A percentile compares a stretch with the other conserved stretches of the same genome.
Evolutionary conservation across 805 yeast species (phyloP).

Genomic region (Isabelozyma rhagii): DNA sequence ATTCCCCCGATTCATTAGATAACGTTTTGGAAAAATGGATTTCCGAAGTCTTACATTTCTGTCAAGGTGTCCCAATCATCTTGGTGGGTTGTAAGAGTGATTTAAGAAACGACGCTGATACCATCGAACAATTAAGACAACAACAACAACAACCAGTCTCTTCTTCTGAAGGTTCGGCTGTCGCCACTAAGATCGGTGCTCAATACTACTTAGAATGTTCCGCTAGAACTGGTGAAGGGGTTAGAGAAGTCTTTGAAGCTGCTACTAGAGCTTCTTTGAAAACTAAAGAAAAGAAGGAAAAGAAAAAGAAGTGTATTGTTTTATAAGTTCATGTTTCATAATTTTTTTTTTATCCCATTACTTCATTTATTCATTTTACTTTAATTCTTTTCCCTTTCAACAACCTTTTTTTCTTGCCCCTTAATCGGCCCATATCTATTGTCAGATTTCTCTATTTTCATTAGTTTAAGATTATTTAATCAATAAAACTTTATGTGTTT

Average conservation of each 20-base stretch:
- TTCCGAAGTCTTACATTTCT: conserved; percentile 88
- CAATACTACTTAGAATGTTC: conserved; percentile 86
- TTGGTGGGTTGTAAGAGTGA: conserved; percentile 91
- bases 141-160: conserved; percentile 80
- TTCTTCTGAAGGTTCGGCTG: conserved; percentile 77
- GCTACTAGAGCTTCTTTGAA: conserved; percentile 88
- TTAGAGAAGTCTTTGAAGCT: conserved; percentile 86
- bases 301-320: conserved; percentile 69
- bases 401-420: not conserved
- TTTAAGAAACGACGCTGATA: conserved; percentile 76
- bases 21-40: conserved; percentile 97
- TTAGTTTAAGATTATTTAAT: not conserved
- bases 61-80: conserved; percentile 91
- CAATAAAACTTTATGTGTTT: not conserved
- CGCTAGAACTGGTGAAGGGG: conserved; percentile 88
- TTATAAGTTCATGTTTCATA: conserved; percentile 38
- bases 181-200: conserved; percentile 88
- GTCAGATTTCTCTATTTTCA: not conserved
- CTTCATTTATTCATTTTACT: not conserved
- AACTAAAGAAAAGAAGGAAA: conserved; percentile 57
- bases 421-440: not conserved
- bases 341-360: not conserved
- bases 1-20: conserved; percentile 87
- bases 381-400: not conserved
- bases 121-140: conserved; percentile 70